Percentiles rank a stretch among this genome's conserved stretches.
Conservation (phyloP, 1,139 yeast genomes). For the Scheffersomyces parashehatae region DNA sequence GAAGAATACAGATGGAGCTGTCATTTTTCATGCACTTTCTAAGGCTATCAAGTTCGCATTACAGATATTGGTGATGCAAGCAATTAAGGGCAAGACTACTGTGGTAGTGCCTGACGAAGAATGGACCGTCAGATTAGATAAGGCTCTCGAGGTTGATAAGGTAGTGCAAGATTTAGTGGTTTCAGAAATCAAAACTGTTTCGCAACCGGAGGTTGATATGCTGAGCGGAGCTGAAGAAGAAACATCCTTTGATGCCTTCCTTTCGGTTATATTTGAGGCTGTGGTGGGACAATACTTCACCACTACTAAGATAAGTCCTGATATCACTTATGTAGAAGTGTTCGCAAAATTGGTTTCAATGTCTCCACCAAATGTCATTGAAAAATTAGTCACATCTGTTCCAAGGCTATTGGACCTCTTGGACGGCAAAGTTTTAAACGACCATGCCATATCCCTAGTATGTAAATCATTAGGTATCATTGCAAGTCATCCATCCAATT, state of each 20-base stretch:
- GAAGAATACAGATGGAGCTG: constrained; percentile 15
- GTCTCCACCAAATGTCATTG: constrained; percentile 31
- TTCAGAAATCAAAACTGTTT: constrained; percentile 19
- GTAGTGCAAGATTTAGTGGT: constrained; percentile 44
- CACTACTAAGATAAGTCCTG: constrained; percentile 7
- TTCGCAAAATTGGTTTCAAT: constrained; percentile 38
- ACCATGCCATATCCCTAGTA: constrained; percentile 38
- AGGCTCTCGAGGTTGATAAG: constrained; percentile 65
- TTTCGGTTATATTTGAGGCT: constrained; percentile 29
- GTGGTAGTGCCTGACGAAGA: constrained; percentile 69
- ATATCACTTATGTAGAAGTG: constrained; percentile 26
- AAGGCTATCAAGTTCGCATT: constrained; percentile 49
- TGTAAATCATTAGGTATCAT: constrained; percentile 59
- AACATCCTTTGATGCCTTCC: constrained; percentile 17
- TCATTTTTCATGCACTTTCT: constrained; percentile 32
- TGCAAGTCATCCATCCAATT: constrained; percentile 43
- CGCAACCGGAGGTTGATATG: constrained; percentile 18
- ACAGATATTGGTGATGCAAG: constrained; percentile 65
- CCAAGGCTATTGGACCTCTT: constrained; percentile 24
- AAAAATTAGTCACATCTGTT: constrained; percentile 17
- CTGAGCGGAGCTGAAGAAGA: constrained; percentile 7
- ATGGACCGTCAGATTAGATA: constrained; percentile 74
- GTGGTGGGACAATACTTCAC: constrained; percentile 24
- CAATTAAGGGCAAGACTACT: constrained; percentile 51
- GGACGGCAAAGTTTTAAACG: constrained; percentile 23